Base-by-base conservation (phyloP, 345 rosid species). In the Citrus hindsii region DNA sequence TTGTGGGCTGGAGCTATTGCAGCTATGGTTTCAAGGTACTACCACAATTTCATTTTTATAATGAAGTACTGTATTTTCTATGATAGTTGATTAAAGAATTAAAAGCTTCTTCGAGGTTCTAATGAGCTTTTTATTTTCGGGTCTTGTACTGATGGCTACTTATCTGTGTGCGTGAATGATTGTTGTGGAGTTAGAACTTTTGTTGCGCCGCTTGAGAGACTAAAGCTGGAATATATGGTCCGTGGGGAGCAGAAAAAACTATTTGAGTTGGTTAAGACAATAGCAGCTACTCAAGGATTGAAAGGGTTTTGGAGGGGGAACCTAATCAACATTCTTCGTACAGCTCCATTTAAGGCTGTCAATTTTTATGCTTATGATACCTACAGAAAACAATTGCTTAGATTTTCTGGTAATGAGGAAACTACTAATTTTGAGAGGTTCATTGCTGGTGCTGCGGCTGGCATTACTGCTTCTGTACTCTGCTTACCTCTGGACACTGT, bases 1-100 rank as follows among this genome's bases (percentile, higher is more conserved):
- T 77, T 92, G 63, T 92, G 97, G 91, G 87, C 97, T 79, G 97
- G 97, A 63, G 97, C 92, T 79, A 82, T 89, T 82, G 94, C 97
- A 5, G 97, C 94, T 60, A 90, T 90, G 90, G 90, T 92, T 78
- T 92, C 94, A 77, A 89, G 97, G 97, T 92, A 74, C 21, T 67
- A 42, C 64, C 28, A 14, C 67, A 5, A 25, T 62, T 76, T 73
- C 24, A 53, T 48, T 60, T 75, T 16, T n/a, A 38, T 28, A 16
- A 18, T 37, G 38, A 37, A 22, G 2, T 69, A n/a, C 24, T 10
- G 32, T 69, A 24, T n/a, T 24, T 27, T 48, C 59, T n/a, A 24
- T 14, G 53, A 30, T 53, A 53, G 14, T 33, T 27, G 64, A 30
- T 7, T 56, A 13, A 32, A 27, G 9, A 71, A 16, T 58, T 48